A percentile compares a stretch with the other conserved stretches of the same genome.
These are phyloP conservation scores for Backusella luteola DNA, from an alignment of 192 early-diverging fungal genomes.

Conservation along the genomic window DNA sequence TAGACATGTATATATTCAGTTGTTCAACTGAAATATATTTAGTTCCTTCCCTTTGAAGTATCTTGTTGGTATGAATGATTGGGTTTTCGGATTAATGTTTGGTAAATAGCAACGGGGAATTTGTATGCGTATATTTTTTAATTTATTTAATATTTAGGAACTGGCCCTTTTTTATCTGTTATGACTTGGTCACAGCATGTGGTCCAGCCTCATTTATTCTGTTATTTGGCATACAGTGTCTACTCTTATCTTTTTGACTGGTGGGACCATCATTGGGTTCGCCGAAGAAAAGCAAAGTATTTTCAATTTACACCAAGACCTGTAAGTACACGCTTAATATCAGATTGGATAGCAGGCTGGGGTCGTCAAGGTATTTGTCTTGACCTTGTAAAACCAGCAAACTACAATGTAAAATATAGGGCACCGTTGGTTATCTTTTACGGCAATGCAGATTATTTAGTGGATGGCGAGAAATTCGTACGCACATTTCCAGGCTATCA, in stretches of 20 bases:
- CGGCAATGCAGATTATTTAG: slow-evolving; percentile 44
- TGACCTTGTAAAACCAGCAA: not conserved
- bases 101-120: not conserved
- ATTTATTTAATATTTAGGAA: not conserved
- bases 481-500: slow-evolving; percentile 16
- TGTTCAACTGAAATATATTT: not conserved
- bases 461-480: slow-evolving; percentile 37
- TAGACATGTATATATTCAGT: not conserved
- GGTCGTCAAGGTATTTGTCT: slow-evolving; percentile 21
- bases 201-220: slow-evolving; percentile 33
- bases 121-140: not conserved
- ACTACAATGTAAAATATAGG: not conserved
- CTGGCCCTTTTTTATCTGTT: slow-evolving; percentile 40
- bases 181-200: slow-evolving; percentile 36
- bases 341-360: slow-evolving; percentile 35
- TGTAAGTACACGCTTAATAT: slow-evolving; percentile 13
- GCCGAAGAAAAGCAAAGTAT: slow-evolving; percentile 39
- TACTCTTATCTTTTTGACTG: slow-evolving; percentile 52
- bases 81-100: slow-evolving; percentile 10
- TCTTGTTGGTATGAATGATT: slow-evolving; percentile 3
- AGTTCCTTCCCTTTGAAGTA: slow-evolving; percentile 17
- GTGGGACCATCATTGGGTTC: slow-evolving; percentile 48
- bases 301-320: slow-evolving; percentile 56
- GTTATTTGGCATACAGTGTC: slow-evolving; percentile 43
- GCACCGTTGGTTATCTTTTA: slow-evolving; percentile 46